Percentiles rank a stretch among this genome's conserved stretches.
Conservation (phyloP, 305 asterid species). For the Rubia tinctorum region DNA sequence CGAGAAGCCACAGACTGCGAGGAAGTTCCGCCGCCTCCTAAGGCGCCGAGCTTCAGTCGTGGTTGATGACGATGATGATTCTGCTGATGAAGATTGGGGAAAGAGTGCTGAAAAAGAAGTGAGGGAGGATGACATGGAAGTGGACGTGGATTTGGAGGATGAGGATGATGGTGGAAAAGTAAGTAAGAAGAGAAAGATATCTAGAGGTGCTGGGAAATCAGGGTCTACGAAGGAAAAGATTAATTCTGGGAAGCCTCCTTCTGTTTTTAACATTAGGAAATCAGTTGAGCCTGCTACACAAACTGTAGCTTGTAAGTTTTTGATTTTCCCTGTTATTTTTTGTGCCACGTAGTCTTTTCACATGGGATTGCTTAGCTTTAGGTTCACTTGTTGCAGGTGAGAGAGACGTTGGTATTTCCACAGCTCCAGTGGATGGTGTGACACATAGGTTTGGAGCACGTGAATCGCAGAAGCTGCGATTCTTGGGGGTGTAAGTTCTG, state of each 20-base stretch:
- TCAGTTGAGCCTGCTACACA: conserved; percentile 28
- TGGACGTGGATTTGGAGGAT: conserved; percentile 50
- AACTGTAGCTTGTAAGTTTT: conserved; percentile 50
- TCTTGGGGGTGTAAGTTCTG: conserved; percentile 74
- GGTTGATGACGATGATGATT: conserved; percentile 39
- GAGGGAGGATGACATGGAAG: conserved; percentile 50
- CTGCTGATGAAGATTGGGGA: conserved; percentile 74
- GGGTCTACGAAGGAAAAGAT: conserved; percentile 48
- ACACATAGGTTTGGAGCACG: conserved; percentile 71
- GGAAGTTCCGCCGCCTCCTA: conserved; percentile 49
- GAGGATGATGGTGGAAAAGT: conserved; percentile 35
- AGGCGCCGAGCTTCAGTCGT: conserved; percentile 36
- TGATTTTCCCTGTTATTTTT: background rate
- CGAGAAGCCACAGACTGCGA: conserved; percentile 39
- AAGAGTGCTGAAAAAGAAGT: conserved; percentile 36
- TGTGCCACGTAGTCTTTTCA: background rate
- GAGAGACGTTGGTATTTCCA: conserved; percentile 39
- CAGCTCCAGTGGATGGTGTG: conserved; percentile 39
- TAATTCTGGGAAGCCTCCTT: conserved; percentile 29
- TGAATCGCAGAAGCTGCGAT: conserved; percentile 59
- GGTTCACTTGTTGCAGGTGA: conserved; percentile 40
- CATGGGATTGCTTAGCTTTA: background rate
- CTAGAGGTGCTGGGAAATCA: conserved; percentile 32
- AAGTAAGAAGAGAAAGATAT: conserved; percentile 45
- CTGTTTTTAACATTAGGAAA: conserved; percentile 27